Conservation (phyloP, 2,329 filamentous ascomycete species). For the Hypoxylon sp. region DNA sequence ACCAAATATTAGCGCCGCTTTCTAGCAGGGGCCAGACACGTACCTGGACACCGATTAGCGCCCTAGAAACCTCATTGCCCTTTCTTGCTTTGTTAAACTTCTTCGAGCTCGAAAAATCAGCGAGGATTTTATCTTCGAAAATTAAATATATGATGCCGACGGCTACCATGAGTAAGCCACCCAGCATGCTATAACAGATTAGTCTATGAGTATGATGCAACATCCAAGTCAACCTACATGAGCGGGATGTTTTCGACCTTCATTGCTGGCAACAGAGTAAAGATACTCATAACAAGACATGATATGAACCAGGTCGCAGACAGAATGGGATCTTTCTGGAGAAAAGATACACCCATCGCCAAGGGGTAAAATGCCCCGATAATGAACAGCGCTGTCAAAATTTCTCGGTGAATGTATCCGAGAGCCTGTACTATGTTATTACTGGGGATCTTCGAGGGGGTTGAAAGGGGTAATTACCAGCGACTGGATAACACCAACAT, state of each 20-base stretch:
- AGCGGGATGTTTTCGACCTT: conserved; percentile 81
- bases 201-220: conserved; percentile 14
- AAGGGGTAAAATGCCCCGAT: conserved; percentile 83
- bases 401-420: conserved; percentile 91
- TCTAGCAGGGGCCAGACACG: conserved; percentile 40
- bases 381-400: conserved; percentile 85
- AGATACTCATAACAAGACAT: conserved; percentile 87
- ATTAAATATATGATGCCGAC: conserved; percentile 83
- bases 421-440: conserved; percentile 74
- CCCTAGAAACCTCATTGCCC: conserved; percentile 66
- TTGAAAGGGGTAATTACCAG: conserved; percentile 68
- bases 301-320: conserved; percentile 80
- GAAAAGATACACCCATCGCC: conserved; percentile 79
- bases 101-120: conserved; percentile 59
- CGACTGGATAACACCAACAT: conserved; percentile 82
- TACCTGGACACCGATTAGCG: conserved; percentile 77
- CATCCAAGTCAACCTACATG: conserved; percentile 46
- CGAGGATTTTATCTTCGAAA: conserved; percentile 77
- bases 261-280: conserved; percentile 86
- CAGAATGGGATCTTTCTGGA: conserved; percentile 75
- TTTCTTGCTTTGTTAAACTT: conserved; percentile 47
- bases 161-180: conserved; percentile 82
- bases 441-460: background rate
- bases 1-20: conserved; percentile 37
- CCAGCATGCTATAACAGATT: conserved; percentile 71